Percentiles rank a stretch among this genome's conserved stretches.
These are phyloP conservation scores for Monosporascus sp. DNA, from an alignment of 2,329 filamentous ascomycete species.

Conservation along the genomic window DNA sequence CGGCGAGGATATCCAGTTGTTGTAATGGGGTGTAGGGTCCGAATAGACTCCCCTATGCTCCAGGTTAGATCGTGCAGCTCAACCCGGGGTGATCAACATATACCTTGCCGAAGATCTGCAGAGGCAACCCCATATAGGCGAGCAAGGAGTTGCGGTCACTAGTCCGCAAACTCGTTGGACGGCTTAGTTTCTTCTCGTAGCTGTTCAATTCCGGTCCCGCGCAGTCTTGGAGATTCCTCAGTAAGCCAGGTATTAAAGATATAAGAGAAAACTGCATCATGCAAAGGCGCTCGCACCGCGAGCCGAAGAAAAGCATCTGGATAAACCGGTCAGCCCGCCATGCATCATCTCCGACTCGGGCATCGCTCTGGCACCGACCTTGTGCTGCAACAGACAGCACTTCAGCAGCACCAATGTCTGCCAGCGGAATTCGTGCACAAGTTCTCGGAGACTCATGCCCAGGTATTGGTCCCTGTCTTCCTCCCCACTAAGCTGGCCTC, in stretches of 20 bases:
- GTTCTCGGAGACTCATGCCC: conserved; percentile 80
- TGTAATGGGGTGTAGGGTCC: conserved; percentile 95
- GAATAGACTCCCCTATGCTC: conserved; percentile 74
- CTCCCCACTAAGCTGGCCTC: conserved; percentile 55
- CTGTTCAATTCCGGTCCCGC: conserved; percentile 88
- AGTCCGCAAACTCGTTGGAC: conserved; percentile 80
- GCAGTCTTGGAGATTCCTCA: conserved; percentile 88
- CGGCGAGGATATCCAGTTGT: conserved; percentile 88
- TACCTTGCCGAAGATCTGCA: conserved; percentile 93
- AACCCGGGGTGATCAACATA: conserved; percentile 1
- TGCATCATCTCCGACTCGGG: not conserved
- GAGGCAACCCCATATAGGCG: conserved; percentile 87
- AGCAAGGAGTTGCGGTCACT: conserved; percentile 88
- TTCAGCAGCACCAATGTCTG: conserved; percentile 94
- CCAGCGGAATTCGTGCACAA: conserved; percentile 91
- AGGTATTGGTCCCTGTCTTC: conserved; percentile 81
- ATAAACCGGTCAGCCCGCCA: conserved; percentile 6
- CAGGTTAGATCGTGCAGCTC: conserved; percentile 2
- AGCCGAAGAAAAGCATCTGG: conserved; percentile 97
- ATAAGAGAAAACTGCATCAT: conserved; percentile 98
- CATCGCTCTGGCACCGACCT: conserved; percentile 49
- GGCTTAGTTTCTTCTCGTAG: conserved; percentile 69
- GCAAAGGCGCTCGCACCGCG: conserved; percentile 91
- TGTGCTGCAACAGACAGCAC: conserved; percentile 87
- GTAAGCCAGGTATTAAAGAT: conserved; percentile 87